Conservation (phyloP, 805 yeast species). For the Lachancea nothofagi region DNA sequence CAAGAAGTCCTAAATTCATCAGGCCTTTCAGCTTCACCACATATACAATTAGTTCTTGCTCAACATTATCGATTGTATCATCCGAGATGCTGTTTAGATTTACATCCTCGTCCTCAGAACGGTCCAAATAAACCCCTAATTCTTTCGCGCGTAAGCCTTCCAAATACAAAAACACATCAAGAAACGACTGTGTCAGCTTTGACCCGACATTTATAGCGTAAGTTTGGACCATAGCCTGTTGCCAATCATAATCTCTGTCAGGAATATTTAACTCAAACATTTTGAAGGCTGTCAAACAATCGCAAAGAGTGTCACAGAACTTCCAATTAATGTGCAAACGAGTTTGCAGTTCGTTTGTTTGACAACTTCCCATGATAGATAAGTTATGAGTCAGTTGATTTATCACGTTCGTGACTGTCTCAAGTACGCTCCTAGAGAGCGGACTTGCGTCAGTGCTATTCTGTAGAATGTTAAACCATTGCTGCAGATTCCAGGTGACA, state of each 20-base stretch:
- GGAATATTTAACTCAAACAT: constrained; percentile 28
- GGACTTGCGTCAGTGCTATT: constrained; percentile 6
- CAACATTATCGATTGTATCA: constrained; percentile 13
- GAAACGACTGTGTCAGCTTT: constrained; percentile 10
- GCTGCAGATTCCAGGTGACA: constrained; percentile 28
- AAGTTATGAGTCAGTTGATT: constrained; percentile 15
- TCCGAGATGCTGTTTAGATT: constrained; percentile 19
- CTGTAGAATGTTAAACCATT: constrained; percentile 25
- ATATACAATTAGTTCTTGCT: constrained; percentile 23
- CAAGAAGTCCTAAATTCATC: constrained; percentile 19
- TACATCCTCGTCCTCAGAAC: constrained; percentile 26
- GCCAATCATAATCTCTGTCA: constrained; percentile 23
- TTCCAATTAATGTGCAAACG: constrained; percentile 13
- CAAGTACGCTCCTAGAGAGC: constrained; percentile 5
- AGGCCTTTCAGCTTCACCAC: constrained; percentile 29
- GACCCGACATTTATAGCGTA: constrained; percentile 16
- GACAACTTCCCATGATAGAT: constrained; percentile 5
- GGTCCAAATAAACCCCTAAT: constrained; percentile 18
- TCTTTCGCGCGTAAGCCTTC: constrained; percentile 26
- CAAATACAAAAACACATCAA: constrained; percentile 22
- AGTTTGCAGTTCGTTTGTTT: neutral
- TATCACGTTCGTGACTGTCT: constrained; percentile 10
- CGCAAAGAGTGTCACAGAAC: constrained; percentile 22
- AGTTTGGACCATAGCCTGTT: constrained; percentile 12
- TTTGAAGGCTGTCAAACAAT: constrained; percentile 23